Evolutionary conservation across 345 rosid species (phyloP).

Genomic region (Orychophragmus violaceus): DNA sequence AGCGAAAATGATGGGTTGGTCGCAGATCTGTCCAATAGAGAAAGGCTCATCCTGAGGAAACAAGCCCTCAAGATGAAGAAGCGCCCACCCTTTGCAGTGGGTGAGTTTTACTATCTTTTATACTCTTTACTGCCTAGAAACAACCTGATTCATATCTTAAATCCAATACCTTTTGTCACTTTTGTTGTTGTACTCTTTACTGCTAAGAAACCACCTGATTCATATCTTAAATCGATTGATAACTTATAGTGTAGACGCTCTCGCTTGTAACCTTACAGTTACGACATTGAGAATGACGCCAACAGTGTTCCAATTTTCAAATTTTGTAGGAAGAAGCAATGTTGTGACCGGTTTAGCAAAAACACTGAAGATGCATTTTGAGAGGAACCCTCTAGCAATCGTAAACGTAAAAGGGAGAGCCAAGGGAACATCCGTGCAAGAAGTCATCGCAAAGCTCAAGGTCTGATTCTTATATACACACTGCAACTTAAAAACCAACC

Average conservation of each 20-base stretch:
- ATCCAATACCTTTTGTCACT: background rate
- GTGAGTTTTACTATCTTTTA: conserved; percentile 30
- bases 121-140: conserved; percentile 5
- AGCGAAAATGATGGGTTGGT: conserved; percentile 25
- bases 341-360: conserved; percentile 72
- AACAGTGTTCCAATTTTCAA: background rate
- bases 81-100: conserved; percentile 81
- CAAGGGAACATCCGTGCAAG: conserved; percentile 83
- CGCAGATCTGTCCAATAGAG: conserved; percentile 61
- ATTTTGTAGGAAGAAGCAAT: conserved; percentile 65
- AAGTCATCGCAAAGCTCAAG: conserved; percentile 76
- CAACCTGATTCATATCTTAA: background rate
- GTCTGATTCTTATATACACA: conserved; percentile 32
- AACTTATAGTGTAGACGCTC: background rate
- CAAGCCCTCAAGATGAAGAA: conserved; percentile 85
- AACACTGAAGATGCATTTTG: conserved; percentile 63
- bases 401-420: conserved; percentile 93
- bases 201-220: conserved; percentile 9
- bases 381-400: conserved; percentile 75
- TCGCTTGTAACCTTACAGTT: background rate
- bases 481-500: too few relatives aligned
- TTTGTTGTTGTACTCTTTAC: background rate
- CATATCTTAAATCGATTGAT: background rate
- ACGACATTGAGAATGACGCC: background rate
- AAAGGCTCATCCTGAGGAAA: conserved; percentile 80